A percentile compares a stretch with the other conserved stretches of the same genome.
Conservation (phyloP, 805 yeast species). For the Yamadazyma insecticola region DNA sequence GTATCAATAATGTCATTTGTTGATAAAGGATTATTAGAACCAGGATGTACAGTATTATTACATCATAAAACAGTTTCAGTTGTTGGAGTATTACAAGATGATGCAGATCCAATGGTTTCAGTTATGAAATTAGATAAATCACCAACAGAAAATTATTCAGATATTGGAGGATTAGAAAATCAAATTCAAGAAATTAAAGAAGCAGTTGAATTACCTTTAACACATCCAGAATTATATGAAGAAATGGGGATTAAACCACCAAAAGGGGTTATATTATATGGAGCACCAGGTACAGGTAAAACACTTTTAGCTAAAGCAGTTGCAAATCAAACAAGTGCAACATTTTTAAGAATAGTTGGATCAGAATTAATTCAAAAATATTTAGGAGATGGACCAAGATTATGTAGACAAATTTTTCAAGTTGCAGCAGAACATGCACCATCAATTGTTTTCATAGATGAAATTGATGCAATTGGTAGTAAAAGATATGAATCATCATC, state of each 20-base stretch:
- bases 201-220: slow-evolving; percentile 90
- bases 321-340: slow-evolving; percentile 96
- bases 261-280: slow-evolving; percentile 93
- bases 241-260: slow-evolving; percentile 99
- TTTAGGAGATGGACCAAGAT: slow-evolving; percentile 95
- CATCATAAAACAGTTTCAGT: slow-evolving; percentile 95
- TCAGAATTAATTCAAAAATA: slow-evolving; percentile 96
- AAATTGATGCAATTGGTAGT: slow-evolving; percentile 98
- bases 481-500: slow-evolving; percentile 95
- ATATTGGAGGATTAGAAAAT: slow-evolving; percentile 91
- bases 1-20: slow-evolving; percentile 95
- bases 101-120: slow-evolving; percentile 95
- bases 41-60: slow-evolving; percentile 91
- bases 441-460: slow-evolving; percentile 96
- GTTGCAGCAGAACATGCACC: slow-evolving; percentile 97
- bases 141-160: slow-evolving; percentile 94
- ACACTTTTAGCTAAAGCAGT: slow-evolving; percentile 95
- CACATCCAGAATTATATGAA: slow-evolving; percentile 95
- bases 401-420: slow-evolving; percentile 90
- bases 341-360: slow-evolving; percentile 93
- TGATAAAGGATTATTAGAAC: slow-evolving; percentile 92
- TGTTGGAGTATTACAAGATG: slow-evolving; percentile 98
- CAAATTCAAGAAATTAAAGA: slow-evolving; percentile 98
- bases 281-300: slow-evolving; percentile 98
- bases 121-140: slow-evolving; percentile 98